Base-by-base conservation (phyloP, 331 rosid genomes). In the Rhamnella rubrinervis region DNA sequence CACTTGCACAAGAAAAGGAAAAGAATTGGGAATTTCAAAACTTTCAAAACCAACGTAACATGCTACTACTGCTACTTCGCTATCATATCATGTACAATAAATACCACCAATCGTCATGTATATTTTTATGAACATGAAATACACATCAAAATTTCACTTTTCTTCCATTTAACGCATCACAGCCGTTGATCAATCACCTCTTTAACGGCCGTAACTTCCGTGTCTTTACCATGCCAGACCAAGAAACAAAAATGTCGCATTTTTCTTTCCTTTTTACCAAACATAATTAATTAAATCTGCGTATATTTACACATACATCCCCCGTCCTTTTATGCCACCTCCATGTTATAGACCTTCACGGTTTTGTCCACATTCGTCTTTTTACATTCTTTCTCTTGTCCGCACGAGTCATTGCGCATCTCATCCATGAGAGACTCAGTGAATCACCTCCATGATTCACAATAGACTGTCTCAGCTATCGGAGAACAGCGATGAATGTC, bases 401-500 rank as follows among this genome's bases (percentile, higher is more conserved):
- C 2, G 6, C 25, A 10, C 20, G 23, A 6, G 2, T 17, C n/a
- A 19, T 52, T 11, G 52, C 20, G 18, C 40, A 28, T 19, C 40
- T 1, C 4, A 16, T 40, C 39, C 12, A n/a, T 28, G 18, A 58
- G 11, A 47, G 21, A 23, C 53, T 1, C 35, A 7, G 14, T 4
- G 12, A 47, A 14, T 7, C 5, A 31, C 67, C 55, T 19, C 73
- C 68, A 44, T 70, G 59, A 17, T 44, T 14, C 35, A 11, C 74
- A 55, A 59, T 55, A 56, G 64, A 55, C 46, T 72, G 37, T 71
- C 81, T 44, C 49, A 78, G 69, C 83, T 71, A 51, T 92, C 98
- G 4, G 85, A 71, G 70, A 88, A 83, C 62, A 86, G 66, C 1
- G 87, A 63, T 0, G 88, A 75, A 35, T 83, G 96, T 7, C 88